phyloP scores from a whole-genome alignment of 176 grass and related monocot genomes.

The Otatea glauca region DNA sequence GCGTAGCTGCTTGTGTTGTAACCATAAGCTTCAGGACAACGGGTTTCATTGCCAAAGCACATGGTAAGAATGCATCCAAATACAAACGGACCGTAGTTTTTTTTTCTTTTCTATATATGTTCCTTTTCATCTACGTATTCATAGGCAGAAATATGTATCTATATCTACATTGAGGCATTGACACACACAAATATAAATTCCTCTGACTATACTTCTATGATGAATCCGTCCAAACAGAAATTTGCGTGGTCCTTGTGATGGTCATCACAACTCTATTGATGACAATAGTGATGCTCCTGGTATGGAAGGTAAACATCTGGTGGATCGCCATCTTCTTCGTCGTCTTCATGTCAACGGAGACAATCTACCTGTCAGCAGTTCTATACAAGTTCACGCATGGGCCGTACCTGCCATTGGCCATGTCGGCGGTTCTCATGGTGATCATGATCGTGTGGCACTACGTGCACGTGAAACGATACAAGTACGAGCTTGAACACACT shows the following conservation, averaged over 20 bases:
- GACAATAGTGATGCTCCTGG: conserved; percentile 66
- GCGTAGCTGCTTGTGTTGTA: conserved; percentile 47
- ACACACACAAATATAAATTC: neutral
- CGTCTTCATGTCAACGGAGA: conserved; percentile 61
- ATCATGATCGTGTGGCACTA: conserved; percentile 84
- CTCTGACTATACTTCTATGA: neutral
- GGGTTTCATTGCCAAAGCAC: conserved; percentile 66
- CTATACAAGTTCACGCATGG: conserved; percentile 66
- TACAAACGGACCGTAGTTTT: neutral
- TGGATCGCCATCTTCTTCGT: conserved; percentile 60
- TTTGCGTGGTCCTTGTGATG: conserved; percentile 74
- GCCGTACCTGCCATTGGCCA: conserved; percentile 58
- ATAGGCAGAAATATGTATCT: neutral
- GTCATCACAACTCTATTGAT: conserved; percentile 59
- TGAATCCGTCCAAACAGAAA: conserved; percentile 42
- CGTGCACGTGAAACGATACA: conserved; percentile 66
- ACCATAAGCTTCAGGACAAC: conserved; percentile 60
- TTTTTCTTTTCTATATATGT: neutral
- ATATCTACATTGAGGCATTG: neutral
- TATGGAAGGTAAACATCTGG: conserved; percentile 61
- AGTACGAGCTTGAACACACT: conserved; percentile 55
- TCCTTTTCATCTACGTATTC: neutral
- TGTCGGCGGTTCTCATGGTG: conserved; percentile 54
- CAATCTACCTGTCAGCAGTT: conserved; percentile 63
- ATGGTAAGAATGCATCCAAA: conserved; percentile 45